phyloP scores from a whole-genome alignment of 2,329 filamentous ascomycete species.

The Dactylellina parvicollis region DNA sequence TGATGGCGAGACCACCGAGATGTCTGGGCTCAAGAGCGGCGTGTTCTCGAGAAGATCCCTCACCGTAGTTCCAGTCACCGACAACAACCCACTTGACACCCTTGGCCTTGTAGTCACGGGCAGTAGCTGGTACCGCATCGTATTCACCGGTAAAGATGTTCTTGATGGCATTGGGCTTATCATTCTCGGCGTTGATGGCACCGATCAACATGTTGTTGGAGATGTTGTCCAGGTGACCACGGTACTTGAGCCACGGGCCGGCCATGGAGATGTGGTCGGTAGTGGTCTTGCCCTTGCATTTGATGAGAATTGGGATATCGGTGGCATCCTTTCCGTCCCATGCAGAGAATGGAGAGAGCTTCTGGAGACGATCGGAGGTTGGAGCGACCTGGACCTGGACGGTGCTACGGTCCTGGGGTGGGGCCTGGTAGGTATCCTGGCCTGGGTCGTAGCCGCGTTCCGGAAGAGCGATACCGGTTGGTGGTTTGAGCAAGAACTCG shows the following conservation, averaged over 20 bases:
- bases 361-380: slow-evolving; percentile 90
- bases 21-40: slow-evolving; percentile 97
- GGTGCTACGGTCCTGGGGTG: slow-evolving; percentile 77
- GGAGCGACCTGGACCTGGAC: slow-evolving; percentile 86
- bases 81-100: slow-evolving; percentile 96
- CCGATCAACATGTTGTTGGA: slow-evolving; percentile 99
- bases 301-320: slow-evolving; percentile 91
- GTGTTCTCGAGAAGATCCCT: slow-evolving; percentile 97
- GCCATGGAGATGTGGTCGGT: slow-evolving; percentile 98
- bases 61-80: slow-evolving; percentile 99
- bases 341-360: slow-evolving; percentile 82
- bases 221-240: slow-evolving; percentile 98
- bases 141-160: slow-evolving; percentile 86
- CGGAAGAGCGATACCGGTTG: slow-evolving; percentile 83
- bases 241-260: slow-evolving; percentile 97
- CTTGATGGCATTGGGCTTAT: slow-evolving; percentile 96
- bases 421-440: slow-evolving; percentile 93
- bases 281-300: slow-evolving; percentile 94
- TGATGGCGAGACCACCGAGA: slow-evolving; percentile 95
- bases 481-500: slow-evolving; percentile 86
- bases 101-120: slow-evolving; percentile 98
- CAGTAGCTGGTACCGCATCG: slow-evolving; percentile 89
- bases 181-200: slow-evolving; percentile 94
- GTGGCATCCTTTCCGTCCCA: slow-evolving; percentile 93
- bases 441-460: slow-evolving; percentile 85